Evolutionary conservation across 176 grass and related monocot species (phyloP).

Genomic region (Carex kokanica): DNA sequence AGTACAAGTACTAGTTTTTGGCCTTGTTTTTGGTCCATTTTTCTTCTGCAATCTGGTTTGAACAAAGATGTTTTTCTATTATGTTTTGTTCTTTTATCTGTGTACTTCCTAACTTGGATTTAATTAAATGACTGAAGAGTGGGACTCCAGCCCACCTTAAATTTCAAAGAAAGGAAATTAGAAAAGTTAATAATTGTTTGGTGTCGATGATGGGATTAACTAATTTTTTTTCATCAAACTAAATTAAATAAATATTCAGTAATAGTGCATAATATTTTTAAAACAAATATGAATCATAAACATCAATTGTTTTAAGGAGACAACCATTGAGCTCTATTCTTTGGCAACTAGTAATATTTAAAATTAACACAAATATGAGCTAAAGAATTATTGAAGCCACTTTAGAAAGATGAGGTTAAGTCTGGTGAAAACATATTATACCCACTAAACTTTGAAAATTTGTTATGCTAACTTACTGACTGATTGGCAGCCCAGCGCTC

Average conservation of each 20-base stretch:
- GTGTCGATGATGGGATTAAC: neutral
- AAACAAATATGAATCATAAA: neutral
- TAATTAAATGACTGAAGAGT: neutral
- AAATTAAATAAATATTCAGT: constrained; percentile 1
- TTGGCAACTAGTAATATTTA: neutral
- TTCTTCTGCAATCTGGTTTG: neutral
- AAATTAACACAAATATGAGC: neutral
- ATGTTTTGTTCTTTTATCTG: neutral
- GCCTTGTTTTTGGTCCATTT: neutral
- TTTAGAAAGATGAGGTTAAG: neutral
- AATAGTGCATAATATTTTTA: neutral
- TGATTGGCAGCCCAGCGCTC: constrained; percentile 99
- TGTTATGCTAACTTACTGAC: constrained; percentile 54
- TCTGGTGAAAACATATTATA: neutral
- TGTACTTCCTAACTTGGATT: neutral
- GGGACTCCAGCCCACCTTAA: neutral
- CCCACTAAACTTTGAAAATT: neutral
- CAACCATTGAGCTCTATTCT: constrained; percentile 6
- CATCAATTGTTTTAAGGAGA: neutral
- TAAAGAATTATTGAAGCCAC: neutral
- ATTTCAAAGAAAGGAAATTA: neutral
- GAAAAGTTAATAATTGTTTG: neutral
- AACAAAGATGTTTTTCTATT: neutral
- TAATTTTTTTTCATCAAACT: neutral
- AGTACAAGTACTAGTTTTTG: neutral